These are phyloP conservation scores for Fusarium avenaceum DNA, from an alignment of 2,329 filamentous ascomycete genomes.

Conservation along the genomic window DNA sequence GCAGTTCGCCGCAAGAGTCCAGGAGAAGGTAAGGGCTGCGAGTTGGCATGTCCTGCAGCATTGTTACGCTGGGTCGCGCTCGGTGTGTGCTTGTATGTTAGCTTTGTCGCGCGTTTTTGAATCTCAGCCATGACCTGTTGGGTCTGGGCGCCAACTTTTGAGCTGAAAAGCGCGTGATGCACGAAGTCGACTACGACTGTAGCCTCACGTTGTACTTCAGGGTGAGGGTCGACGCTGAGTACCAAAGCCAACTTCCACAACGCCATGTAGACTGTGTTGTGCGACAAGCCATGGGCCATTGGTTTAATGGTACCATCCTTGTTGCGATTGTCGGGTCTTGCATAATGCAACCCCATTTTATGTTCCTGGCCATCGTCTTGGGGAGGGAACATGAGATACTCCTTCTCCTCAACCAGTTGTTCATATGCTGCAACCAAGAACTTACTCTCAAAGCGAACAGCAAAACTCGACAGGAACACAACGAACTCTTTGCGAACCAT, in stretches of 20 bases:
- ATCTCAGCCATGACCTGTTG: conserved; percentile 83
- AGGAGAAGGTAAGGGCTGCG: conserved; percentile 65
- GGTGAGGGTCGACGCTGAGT: conserved; percentile 92
- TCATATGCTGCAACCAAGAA: conserved; percentile 94
- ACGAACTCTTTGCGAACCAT: conserved; percentile 94
- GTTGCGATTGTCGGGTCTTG: conserved; percentile 67
- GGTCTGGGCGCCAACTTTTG: conserved; percentile 78
- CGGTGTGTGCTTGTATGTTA: conserved; percentile 60
- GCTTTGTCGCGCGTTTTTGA: conserved; percentile 63
- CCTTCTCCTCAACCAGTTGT: conserved; percentile 86
- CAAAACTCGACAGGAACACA: conserved; percentile 93
- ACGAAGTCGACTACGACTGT: conserved; percentile 88
- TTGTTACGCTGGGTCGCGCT: conserved; percentile 61
- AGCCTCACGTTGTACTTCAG: conserved; percentile 89
- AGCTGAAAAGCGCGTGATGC: conserved; percentile 81
- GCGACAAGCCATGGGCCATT: conserved; percentile 73
- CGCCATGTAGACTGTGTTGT: conserved; percentile 91
- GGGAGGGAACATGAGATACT: conserved; percentile 71
- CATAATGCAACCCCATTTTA: conserved; percentile 74
- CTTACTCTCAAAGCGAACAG: conserved; percentile 90
- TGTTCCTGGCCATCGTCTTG: conserved; percentile 68
- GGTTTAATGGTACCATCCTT: conserved; percentile 70
- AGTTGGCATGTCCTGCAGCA: conserved; percentile 54
- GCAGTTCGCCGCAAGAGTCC: conserved; percentile 74
- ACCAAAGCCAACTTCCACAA: conserved; percentile 95